Evolutionary conservation across 768 basidiomycete species (phyloP).

Genomic region (Chalciporus chontae): DNA sequence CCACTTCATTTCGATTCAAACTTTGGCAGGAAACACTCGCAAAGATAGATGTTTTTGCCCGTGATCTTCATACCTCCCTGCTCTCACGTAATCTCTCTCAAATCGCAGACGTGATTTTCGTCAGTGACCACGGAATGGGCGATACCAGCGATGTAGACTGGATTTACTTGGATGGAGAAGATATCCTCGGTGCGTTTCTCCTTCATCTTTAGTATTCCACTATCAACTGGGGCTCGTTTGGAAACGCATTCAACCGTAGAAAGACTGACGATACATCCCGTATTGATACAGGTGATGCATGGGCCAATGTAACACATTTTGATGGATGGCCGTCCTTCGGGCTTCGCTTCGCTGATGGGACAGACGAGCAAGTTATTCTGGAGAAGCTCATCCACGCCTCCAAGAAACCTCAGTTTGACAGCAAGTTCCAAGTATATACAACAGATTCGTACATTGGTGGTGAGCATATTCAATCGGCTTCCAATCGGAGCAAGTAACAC

Average conservation of each 20-base stretch:
- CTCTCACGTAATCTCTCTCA: constrained; percentile 70
- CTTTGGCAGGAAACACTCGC: constrained; percentile 53
- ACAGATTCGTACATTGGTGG: constrained; percentile 23
- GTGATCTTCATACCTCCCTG: constrained; percentile 60
- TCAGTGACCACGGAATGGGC: constrained; percentile 90
- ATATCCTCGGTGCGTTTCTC: constrained; percentile 24
- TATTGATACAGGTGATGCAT: constrained; percentile 17
- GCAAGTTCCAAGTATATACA: constrained; percentile 61
- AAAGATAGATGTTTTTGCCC: constrained; percentile 72
- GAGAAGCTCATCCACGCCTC: constrained; percentile 52
- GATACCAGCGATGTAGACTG: constrained; percentile 77
- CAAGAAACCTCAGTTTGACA: constrained; percentile 33
- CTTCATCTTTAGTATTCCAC: not conserved
- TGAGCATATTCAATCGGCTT: not conserved
- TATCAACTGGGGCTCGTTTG: not conserved
- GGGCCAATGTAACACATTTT: constrained; percentile 43
- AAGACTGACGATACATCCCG: not conserved
- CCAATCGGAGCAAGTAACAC: not conserved
- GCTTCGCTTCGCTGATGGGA: constrained; percentile 61
- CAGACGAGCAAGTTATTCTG: constrained; percentile 56
- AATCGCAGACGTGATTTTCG: constrained; percentile 86
- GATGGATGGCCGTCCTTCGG: constrained; percentile 93
- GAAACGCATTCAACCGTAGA: not conserved
- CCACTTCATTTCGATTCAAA: not conserved
- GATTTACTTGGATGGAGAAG: constrained; percentile 65